Evolutionary conservation across 805 yeast species (phyloP).

Genomic region (Myxozyma geophila): DNA sequence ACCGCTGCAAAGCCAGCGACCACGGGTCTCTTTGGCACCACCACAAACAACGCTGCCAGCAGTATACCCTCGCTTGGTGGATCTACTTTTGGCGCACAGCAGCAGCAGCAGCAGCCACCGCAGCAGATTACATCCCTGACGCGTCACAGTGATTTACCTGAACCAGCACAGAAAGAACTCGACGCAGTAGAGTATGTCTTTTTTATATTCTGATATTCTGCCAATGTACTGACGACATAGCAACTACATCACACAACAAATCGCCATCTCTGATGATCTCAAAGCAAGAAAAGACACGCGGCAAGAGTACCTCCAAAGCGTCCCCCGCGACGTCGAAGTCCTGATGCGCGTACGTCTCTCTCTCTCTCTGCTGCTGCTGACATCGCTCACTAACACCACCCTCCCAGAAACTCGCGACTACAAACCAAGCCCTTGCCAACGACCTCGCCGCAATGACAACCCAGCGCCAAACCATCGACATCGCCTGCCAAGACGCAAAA

Average conservation of each 20-base stretch:
- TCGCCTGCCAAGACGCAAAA: conserved; percentile 27
- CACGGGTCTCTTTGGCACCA: conserved; percentile 17
- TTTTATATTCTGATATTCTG: background rate
- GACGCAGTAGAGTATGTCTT: conserved; percentile 52
- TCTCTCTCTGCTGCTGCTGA: too few relatives aligned
- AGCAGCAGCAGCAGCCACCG: conserved; percentile 10
- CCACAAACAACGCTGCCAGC: background rate
- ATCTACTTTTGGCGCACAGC: background rate
- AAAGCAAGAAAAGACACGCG: conserved; percentile 49
- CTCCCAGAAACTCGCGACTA: conserved; percentile 41
- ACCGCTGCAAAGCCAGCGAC: conserved; percentile 13
- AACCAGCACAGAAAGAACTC: conserved; percentile 56
- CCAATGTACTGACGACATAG: background rate
- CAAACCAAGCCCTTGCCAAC: conserved; percentile 31
- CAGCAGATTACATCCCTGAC: conserved; percentile 57
- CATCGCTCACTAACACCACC: background rate
- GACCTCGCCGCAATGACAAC: conserved; percentile 28
- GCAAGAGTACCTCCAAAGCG: conserved; percentile 53
- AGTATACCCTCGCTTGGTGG: background rate
- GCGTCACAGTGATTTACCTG: conserved; percentile 63
- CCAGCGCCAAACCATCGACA: conserved; percentile 27
- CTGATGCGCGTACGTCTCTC: conserved; percentile 45
- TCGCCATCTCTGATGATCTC: conserved; percentile 57
- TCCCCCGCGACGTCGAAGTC: conserved; percentile 61
- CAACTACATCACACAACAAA: conserved; percentile 58